Evolutionary conservation across 495 filamentous ascomycete species (phyloP), one percentile per base, ranked within the genome.

Genomic region (Annulohypoxylon nitens): DNA sequence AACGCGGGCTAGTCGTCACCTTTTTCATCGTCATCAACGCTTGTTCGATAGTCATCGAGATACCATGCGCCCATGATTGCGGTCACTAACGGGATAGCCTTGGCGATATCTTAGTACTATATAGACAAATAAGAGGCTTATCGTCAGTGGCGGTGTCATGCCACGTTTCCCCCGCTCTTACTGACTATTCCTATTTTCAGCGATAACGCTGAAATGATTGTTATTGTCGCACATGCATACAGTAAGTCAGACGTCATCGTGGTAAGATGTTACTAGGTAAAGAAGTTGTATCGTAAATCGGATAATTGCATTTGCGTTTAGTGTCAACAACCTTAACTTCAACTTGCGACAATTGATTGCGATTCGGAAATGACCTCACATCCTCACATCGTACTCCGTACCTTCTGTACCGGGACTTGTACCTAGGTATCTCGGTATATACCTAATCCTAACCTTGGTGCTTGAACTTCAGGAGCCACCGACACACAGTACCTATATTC

Each of bases 181-280:
- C 26, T 33, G 2, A 10, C 2, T 61, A 1, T 36, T 55, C 51
- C 36, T 58, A 37, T 30, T 45, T 26, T 23, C 10, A 26, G 8
- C 20, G 12, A 60, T 36, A 36, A 60, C 39, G n/a, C 4, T n/a
- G 39, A 43, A 12, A 20, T n/a, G 50, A n/a, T 30, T 33, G 50
- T 30, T 30, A 33, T 11, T 3, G 34, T 12, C 14, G 57, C 39
- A 43, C 39, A 43, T 43, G 39, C 14, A n/a, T 60, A 43, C 36
- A 68, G 65, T 68, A 68, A 61, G 65, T 54, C 47, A 23, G 26
- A 61, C 47, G 65, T 61, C 65, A 61, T 61, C 48, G 25, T 47
- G 23, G 59, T 36, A 36, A 54, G 50, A 33, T 11, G 34, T 2
- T 11, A n/a, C 39, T 11, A 58, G 34, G n/a, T 6, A 10, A 20